Evolutionary conservation across 768 basidiomycete species (phyloP).

Genomic region (Auricularia cornea): DNA sequence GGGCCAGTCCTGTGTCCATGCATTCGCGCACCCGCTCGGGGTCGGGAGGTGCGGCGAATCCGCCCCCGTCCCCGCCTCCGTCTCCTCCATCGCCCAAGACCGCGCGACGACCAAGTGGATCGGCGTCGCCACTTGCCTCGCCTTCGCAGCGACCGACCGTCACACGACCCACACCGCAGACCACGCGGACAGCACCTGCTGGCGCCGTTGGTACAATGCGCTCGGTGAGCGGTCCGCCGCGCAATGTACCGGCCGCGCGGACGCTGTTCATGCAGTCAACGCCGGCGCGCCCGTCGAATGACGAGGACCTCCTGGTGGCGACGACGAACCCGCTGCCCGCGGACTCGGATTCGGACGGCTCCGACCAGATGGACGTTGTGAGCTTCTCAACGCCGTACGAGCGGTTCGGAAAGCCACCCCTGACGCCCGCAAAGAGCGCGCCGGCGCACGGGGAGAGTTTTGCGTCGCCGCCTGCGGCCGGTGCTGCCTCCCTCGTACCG

Average conservation of each 20-base stretch:
- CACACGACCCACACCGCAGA: neutral
- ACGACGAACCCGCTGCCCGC: conserved; percentile 69
- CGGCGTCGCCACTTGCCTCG: neutral
- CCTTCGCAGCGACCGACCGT: neutral
- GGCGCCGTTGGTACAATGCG: neutral
- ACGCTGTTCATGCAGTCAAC: conserved; percentile 1
- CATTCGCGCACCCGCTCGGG: conserved; percentile 43
- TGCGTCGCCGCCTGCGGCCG: neutral
- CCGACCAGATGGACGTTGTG: conserved; percentile 45
- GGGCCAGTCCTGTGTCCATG: conserved; percentile 26
- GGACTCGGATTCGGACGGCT: conserved; percentile 61
- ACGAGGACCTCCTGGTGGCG: conserved; percentile 62
- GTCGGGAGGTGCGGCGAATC: conserved; percentile 12
- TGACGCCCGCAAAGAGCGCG: neutral
- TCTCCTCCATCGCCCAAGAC: conserved; percentile 11
- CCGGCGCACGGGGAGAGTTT: neutral
- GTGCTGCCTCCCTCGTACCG: conserved; percentile 16
- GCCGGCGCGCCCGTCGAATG: neutral
- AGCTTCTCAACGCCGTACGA: conserved; percentile 68
- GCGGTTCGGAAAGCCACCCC: conserved; percentile 19
- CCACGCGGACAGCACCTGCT: neutral
- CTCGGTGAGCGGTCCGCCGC: neutral
- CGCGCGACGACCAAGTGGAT: conserved; percentile 1
- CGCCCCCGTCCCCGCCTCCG: conserved; percentile 5
- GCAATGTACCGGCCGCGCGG: neutral